phyloP scores from a whole-genome alignment of 2,329 filamentous ascomycete genomes.

The Beauveria caledonica region DNA sequence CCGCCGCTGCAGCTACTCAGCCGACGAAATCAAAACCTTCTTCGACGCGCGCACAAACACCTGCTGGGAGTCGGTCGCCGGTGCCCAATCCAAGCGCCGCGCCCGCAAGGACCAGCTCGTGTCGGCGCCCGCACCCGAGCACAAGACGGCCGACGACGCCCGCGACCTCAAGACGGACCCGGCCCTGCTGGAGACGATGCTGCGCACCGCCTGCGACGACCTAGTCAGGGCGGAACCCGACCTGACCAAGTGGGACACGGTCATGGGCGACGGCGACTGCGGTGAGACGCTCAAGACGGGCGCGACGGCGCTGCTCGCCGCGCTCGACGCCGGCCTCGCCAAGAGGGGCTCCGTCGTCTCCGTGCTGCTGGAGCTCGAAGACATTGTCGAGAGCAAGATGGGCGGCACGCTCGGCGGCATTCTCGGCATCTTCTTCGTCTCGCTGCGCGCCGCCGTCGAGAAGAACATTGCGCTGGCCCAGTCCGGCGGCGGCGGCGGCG shows the following conservation, averaged over 20 bases:
- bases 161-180: conserved; percentile 45
- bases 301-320: conserved; percentile 39
- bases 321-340: conserved; percentile 33
- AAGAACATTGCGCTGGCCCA: conserved; percentile 24
- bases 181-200: conserved; percentile 41
- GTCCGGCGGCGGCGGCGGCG: conserved; percentile 20
- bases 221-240: conserved; percentile 53
- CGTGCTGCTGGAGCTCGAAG: conserved; percentile 41
- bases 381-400: conserved; percentile 50
- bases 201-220: conserved; percentile 44
- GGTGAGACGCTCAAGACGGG: conserved; percentile 53
- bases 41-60: conserved; percentile 57
- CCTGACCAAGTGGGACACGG: conserved; percentile 53
- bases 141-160: conserved; percentile 28
- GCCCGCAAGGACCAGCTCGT: conserved; percentile 37
- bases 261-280: conserved; percentile 60
- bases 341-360: conserved; percentile 36
- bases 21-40: conserved; percentile 50
- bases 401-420: conserved; percentile 45
- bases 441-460: conserved; percentile 35
- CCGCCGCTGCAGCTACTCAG: conserved; percentile 35
- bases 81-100: conserved; percentile 31
- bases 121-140: conserved; percentile 24
- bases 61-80: conserved; percentile 44
- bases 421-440: conserved; percentile 46